These are phyloP conservation scores for Trichophyton verrucosum DNA, from an alignment of 2,329 filamentous ascomycete species.

Conservation along the genomic window DNA sequence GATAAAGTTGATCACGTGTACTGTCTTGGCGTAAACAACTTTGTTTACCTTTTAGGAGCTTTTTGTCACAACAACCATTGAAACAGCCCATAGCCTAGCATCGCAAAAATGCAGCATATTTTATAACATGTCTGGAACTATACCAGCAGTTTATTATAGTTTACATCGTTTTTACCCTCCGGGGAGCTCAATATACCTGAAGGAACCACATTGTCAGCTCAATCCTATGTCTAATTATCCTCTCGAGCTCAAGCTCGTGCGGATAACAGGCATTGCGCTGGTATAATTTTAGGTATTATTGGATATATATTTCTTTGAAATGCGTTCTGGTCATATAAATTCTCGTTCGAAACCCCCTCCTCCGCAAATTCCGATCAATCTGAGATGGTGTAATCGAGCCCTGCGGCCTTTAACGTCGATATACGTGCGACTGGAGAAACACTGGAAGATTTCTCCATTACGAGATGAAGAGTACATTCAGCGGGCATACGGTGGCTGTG, in stretches of 20 bases:
- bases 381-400: conserved; percentile 34
- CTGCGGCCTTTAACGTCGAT: conserved; percentile 32
- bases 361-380: conserved; percentile 26
- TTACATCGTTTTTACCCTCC: not conserved
- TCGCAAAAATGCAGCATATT: not conserved
- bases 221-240: not conserved
- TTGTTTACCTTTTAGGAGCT: not conserved
- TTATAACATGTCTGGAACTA: not conserved
- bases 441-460: conserved; percentile 24
- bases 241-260: not conserved
- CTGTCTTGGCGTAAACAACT: not conserved
- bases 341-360: conserved; percentile 11
- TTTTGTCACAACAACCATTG: not conserved
- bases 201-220: not conserved
- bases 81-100: not conserved
- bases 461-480: conserved; percentile 11
- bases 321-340: conserved; percentile 8
- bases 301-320: not conserved
- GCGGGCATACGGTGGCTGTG: conserved; percentile 11
- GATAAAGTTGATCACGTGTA: not conserved
- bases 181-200: not conserved
- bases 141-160: not conserved
- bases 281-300: not conserved
- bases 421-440: conserved; percentile 30
- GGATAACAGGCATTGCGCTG: not conserved